phyloP scores from a whole-genome alignment of 192 early-diverging fungal genomes.

The Backusella psychrophila region DNA sequence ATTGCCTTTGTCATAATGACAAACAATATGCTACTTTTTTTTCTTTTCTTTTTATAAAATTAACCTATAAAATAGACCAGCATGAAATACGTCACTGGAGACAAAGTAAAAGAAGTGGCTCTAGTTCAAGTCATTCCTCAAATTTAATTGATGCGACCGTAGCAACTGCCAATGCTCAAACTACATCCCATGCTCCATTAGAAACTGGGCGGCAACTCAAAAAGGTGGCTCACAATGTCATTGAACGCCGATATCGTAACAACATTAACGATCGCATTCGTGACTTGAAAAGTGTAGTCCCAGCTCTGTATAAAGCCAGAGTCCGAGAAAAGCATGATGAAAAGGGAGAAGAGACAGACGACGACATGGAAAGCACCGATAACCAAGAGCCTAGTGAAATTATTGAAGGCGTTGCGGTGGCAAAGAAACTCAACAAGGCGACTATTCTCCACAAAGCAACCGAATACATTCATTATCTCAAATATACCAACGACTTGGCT shows the following conservation, averaged over 20 bases:
- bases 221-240: slow-evolving; percentile 93
- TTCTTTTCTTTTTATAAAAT: background rate
- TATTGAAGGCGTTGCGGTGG: slow-evolving; percentile 79
- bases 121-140: background rate
- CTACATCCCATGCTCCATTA: background rate
- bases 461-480: slow-evolving; percentile 79
- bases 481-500: slow-evolving; percentile 35
- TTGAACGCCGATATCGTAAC: slow-evolving; percentile 91
- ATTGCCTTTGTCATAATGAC: background rate
- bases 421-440: slow-evolving; percentile 93
- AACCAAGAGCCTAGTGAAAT: slow-evolving; percentile 39
- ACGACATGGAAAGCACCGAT: slow-evolving; percentile 26
- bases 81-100: background rate
- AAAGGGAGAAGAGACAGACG: slow-evolving; percentile 42
- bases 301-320: slow-evolving; percentile 64
- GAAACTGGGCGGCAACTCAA: slow-evolving; percentile 49
- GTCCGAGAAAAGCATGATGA: slow-evolving; percentile 38
- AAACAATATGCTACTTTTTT: background rate
- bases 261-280: slow-evolving; percentile 94
- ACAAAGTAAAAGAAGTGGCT: background rate
- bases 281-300: slow-evolving; percentile 81
- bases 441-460: slow-evolving; percentile 88
- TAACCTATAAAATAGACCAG: background rate
- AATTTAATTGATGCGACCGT: background rate
- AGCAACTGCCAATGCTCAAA: background rate